phyloP scores from a whole-genome alignment of 805 yeast genomes.

The Vanderwaltozyma polyspora region DNA sequence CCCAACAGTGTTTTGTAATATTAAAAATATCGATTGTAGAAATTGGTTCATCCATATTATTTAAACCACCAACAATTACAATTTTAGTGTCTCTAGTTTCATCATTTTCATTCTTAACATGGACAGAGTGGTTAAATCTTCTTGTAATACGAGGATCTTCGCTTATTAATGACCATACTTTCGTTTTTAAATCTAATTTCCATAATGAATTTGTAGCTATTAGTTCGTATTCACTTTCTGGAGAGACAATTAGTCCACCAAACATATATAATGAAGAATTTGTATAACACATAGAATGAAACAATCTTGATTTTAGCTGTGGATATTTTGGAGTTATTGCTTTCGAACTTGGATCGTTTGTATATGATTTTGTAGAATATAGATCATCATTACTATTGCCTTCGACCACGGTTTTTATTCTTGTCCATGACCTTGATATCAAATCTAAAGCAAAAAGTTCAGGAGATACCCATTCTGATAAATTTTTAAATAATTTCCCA shows the following conservation, averaged over 20 bases:
- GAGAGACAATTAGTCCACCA: slow-evolving; percentile 49
- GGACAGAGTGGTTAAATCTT: slow-evolving; percentile 45
- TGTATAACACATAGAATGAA: slow-evolving; percentile 44
- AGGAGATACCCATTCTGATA: slow-evolving; percentile 40
- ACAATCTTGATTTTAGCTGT: slow-evolving; percentile 32
- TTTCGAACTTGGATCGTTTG: neutral
- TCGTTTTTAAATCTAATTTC: slow-evolving; percentile 46
- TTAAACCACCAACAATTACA: slow-evolving; percentile 26
- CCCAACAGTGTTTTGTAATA: slow-evolving; percentile 23
- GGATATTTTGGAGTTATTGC: neutral
- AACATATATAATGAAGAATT: slow-evolving; percentile 43
- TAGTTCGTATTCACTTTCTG: slow-evolving; percentile 27
- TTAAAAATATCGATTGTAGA: slow-evolving; percentile 24
- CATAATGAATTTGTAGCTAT: slow-evolving; percentile 55
- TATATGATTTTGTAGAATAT: neutral
- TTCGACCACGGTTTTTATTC: slow-evolving; percentile 23
- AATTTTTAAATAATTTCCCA: slow-evolving; percentile 15
- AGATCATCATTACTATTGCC: neutral
- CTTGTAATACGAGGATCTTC: slow-evolving; percentile 27
- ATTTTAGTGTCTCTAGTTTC: slow-evolving; percentile 25
- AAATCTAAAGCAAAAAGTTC: slow-evolving; percentile 53
- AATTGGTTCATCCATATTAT: slow-evolving; percentile 24
- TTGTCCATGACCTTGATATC: slow-evolving; percentile 47
- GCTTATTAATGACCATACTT: slow-evolving; percentile 44
- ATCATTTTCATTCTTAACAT: slow-evolving; percentile 22